Percentiles rank a stretch among this genome's conserved stretches.
These are phyloP conservation scores for Wickerhamomyces chaumierensis DNA, from an alignment of 805 yeast genomes.

Conservation along the genomic window DNA sequence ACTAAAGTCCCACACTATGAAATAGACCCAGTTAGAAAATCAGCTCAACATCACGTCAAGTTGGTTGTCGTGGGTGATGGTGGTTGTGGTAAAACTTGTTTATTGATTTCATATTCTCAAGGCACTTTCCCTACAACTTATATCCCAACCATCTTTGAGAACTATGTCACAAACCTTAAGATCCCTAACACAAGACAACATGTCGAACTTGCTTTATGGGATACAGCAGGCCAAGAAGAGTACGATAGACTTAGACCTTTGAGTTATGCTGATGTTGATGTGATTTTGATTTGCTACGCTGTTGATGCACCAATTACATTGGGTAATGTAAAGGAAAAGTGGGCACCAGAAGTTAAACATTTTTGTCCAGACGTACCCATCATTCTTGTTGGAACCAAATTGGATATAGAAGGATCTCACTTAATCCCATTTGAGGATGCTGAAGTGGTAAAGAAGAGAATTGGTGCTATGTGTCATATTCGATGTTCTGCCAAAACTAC, in stretches of 20 bases:
- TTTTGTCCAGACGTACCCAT: slow-evolving; percentile 76
- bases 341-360: slow-evolving; percentile 82
- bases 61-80: slow-evolving; percentile 84
- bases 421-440: slow-evolving; percentile 30
- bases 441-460: slow-evolving; percentile 36
- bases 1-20: slow-evolving; percentile 18
- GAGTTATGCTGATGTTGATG: slow-evolving; percentile 68
- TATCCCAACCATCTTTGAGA: slow-evolving; percentile 78
- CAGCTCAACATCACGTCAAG: slow-evolving; percentile 33
- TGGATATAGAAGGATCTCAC: slow-evolving; percentile 40
- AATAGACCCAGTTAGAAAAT: slow-evolving; percentile 14
- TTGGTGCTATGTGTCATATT: slow-evolving; percentile 62
- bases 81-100: slow-evolving; percentile 83
- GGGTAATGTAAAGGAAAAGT: slow-evolving; percentile 63
- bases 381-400: slow-evolving; percentile 72
- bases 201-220: slow-evolving; percentile 72
- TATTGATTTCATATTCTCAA: slow-evolving; percentile 53
- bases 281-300: slow-evolving; percentile 67
- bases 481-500: slow-evolving; percentile 72
- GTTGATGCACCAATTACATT: slow-evolving; percentile 52
- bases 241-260: slow-evolving; percentile 72
- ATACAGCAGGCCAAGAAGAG: slow-evolving; percentile 86
- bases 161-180: slow-evolving; percentile 49
- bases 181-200: slow-evolving; percentile 33
- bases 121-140: slow-evolving; percentile 61